A percentile compares a stretch with the other conserved stretches of the same genome.
phyloP scores from a whole-genome alignment of 1,284 basidiomycete genomes.

The Meripilus lineatus region DNA sequence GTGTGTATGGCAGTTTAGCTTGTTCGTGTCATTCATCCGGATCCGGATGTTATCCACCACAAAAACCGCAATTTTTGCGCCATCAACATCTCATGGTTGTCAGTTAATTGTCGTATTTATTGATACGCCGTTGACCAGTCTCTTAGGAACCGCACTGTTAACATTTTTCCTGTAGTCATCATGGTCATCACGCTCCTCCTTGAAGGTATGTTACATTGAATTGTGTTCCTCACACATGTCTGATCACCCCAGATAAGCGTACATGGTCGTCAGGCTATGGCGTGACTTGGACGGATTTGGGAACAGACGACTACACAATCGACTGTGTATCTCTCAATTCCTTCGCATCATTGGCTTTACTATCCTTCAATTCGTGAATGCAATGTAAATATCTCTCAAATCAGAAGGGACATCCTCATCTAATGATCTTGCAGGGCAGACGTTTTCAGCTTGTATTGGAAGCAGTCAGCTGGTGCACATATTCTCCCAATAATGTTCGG shows the following conservation, averaged over 20 bases:
- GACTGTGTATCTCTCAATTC: slow-evolving; percentile 11
- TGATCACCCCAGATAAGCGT: too few relatives aligned
- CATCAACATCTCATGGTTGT: slow-evolving; percentile 2
- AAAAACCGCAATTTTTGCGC: too few relatives aligned
- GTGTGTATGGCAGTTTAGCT: too few relatives aligned
- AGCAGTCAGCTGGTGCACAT: slow-evolving; percentile 11
- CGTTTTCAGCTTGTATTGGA: too few relatives aligned
- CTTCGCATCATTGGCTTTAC: slow-evolving; percentile 18
- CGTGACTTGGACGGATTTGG: slow-evolving; percentile 10
- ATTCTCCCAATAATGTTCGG: slow-evolving; percentile 16
- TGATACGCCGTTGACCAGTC: too few relatives aligned
- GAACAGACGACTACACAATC: slow-evolving; percentile 1
- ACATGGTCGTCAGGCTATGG: slow-evolving; percentile 13
- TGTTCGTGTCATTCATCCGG: not conserved
- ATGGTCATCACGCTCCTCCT: slow-evolving; percentile 14
- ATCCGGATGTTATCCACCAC: slow-evolving; percentile 3
- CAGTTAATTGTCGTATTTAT: too few relatives aligned
- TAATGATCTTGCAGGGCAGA: too few relatives aligned
- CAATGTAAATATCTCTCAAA: slow-evolving; percentile 19
- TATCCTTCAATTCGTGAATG: slow-evolving; percentile 16
- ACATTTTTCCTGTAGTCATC: slow-evolving; percentile 13
- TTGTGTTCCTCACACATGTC: too few relatives aligned
- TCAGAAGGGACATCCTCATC: too few relatives aligned
- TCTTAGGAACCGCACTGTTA: slow-evolving; percentile 15
- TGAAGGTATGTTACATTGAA: slow-evolving; percentile 12